A percentile compares a stretch with the other conserved stretches of the same genome.
phyloP scores from a whole-genome alignment of 2,329 filamentous ascomycete genomes.

The Trichoderma sp. region DNA sequence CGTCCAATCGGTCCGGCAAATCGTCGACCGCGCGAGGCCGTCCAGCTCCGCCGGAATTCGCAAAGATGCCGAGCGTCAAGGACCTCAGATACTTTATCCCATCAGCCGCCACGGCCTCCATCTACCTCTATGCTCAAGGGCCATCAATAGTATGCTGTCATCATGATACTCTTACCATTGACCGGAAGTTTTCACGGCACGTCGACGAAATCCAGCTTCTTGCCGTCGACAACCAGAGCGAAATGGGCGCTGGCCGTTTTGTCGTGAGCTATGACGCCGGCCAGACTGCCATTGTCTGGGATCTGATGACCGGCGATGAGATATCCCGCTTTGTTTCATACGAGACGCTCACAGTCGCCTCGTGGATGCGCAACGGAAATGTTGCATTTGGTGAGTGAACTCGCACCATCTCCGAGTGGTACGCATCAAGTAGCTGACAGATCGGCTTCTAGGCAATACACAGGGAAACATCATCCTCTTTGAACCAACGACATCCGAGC shows the following conservation, averaged over 20 bases:
- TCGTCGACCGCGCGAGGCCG: conserved; percentile 45
- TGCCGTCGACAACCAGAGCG: conserved; percentile 86
- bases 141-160: conserved; percentile 81
- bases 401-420: background rate
- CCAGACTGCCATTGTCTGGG: conserved; percentile 94
- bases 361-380: conserved; percentile 97
- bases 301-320: conserved; percentile 86
- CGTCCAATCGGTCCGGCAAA: conserved; percentile 56
- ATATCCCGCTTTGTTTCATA: conserved; percentile 91
- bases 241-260: conserved; percentile 75
- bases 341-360: conserved; percentile 76
- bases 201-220: conserved; percentile 79
- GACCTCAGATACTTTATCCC: conserved; percentile 68
- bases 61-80: conserved; percentile 47
- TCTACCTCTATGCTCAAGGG: conserved; percentile 85
- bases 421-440: conserved; percentile 23
- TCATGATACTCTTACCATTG: conserved; percentile 87
- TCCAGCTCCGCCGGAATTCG: conserved; percentile 51
- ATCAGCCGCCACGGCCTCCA: conserved; percentile 84
- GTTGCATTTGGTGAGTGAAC: conserved; percentile 80
- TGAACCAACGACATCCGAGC: conserved; percentile 87
- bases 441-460: conserved; percentile 64
- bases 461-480: conserved; percentile 94
- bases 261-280: conserved; percentile 91
- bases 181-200: conserved; percentile 80